phyloP scores from a whole-genome alignment of 306 rosid species.

The Quercus ilex region DNA sequence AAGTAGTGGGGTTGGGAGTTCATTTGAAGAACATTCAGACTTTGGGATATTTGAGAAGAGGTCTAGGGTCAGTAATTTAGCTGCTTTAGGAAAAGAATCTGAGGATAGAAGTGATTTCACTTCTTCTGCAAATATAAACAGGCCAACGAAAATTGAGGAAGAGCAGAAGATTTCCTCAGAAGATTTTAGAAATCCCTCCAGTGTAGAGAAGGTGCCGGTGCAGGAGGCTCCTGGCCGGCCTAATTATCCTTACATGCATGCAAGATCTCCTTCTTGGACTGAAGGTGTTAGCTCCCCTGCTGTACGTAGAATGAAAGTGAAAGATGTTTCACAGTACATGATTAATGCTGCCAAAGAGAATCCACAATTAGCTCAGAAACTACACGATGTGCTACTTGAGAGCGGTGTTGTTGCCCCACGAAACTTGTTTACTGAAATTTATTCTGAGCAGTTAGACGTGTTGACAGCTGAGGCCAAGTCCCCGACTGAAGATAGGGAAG shows the following conservation, averaged over 20 bases:
- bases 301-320: conserved; percentile 66
- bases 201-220: conserved; percentile 38
- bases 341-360: conserved; percentile 96
- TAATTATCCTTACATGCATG: conserved; percentile 49
- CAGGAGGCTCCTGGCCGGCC: conserved; percentile 47
- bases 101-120: conserved; percentile 32
- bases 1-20: conserved; percentile 83
- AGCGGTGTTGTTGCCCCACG: conserved; percentile 96
- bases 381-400: conserved; percentile 88
- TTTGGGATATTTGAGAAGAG: conserved; percentile 42
- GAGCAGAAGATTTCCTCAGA: conserved; percentile 29
- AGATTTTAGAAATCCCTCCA: conserved; percentile 33
- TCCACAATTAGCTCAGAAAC: conserved; percentile 87
- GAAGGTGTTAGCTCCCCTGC: conserved; percentile 93
- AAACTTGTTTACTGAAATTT: conserved; percentile 75
- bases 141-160: conserved; percentile 35
- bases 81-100: conserved; percentile 41
- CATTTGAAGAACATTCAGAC: conserved; percentile 63
- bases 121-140: conserved; percentile 14
- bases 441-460: conserved; percentile 52
- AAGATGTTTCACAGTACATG: conserved; percentile 93
- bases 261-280: conserved; percentile 97
- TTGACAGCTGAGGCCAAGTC: conserved; percentile 38
- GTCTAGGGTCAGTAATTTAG: conserved; percentile 43
- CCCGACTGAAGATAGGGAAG: conserved; percentile 42